Evolutionary conservation across 305 asterid species (phyloP).

Genomic region (Solanum hybrid): DNA sequence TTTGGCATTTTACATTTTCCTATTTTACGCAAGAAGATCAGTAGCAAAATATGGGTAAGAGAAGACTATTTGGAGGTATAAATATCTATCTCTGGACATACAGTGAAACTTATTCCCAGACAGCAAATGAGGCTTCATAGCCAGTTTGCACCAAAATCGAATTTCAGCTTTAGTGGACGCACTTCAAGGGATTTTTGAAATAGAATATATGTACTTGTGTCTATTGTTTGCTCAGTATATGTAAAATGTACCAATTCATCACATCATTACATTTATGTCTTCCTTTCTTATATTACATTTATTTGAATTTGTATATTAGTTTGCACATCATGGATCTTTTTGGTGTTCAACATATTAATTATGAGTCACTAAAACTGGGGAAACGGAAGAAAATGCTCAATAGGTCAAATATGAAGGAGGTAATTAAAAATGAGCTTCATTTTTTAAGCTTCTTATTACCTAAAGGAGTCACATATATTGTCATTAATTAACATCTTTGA

Average conservation of each 20-base stretch:
- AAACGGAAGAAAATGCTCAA: not conserved
- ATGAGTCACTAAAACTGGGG: not conserved
- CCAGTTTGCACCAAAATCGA: not conserved
- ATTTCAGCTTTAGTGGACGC: not conserved
- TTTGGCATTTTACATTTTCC: not conserved
- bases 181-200: not conserved
- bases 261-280: not conserved
- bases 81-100: not conserved
- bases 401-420: not conserved
- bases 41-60: not conserved
- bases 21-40: not conserved
- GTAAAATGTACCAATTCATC: not conserved
- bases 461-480: not conserved
- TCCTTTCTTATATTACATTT: not conserved
- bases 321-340: not conserved
- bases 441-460: not conserved
- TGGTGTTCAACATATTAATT: not conserved
- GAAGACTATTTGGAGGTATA: not conserved
- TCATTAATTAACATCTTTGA: not conserved
- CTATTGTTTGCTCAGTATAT: not conserved
- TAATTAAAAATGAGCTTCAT: not conserved
- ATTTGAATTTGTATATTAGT: not conserved
- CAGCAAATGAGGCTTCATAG: not conserved
- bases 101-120: not conserved
- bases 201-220: not conserved